A percentile compares a stretch with the other conserved stretches of the same genome.
phyloP scores from a whole-genome alignment of 1,284 basidiomycete genomes.

The Macrocybe sp. region DNA sequence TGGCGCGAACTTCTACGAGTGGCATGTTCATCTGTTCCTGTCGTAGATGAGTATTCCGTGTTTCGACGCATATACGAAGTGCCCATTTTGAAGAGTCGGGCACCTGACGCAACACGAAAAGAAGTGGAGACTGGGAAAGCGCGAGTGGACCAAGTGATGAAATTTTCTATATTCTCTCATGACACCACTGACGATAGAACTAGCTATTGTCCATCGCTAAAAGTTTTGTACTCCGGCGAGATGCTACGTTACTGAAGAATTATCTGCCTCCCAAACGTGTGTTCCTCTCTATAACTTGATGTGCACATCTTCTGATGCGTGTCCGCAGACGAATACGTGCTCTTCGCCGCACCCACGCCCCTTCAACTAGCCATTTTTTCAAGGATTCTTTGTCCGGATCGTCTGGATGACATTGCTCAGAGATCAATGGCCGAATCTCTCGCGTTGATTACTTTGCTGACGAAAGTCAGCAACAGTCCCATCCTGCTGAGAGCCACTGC shows the following conservation, averaged over 20 bases:
- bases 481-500: constrained; percentile 75
- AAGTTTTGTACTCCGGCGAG: constrained; percentile 89
- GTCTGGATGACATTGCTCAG: constrained; percentile 58
- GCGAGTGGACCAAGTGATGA: constrained; percentile 61
- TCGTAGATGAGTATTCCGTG: constrained; percentile 61
- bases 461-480: constrained; percentile 93
- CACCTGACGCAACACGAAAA: constrained; percentile 68
- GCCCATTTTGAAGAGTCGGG: constrained; percentile 86
- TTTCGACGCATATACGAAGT: constrained; percentile 84
- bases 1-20: constrained; percentile 1
- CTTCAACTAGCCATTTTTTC: constrained; percentile 82
- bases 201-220: constrained; percentile 76
- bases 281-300: constrained; percentile 20
- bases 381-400: constrained; percentile 68
- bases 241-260: constrained; percentile 75
- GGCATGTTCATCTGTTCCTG: background rate
- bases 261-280: constrained; percentile 89
- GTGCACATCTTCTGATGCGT: background rate
- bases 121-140: constrained; percentile 75
- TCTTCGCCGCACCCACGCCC: constrained; percentile 82
- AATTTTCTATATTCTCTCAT: background rate
- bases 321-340: constrained; percentile 84
- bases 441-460: constrained; percentile 76
- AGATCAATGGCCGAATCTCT: constrained; percentile 75
- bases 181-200: background rate